Evolutionary conservation across 2,329 filamentous ascomycete species (phyloP).

Genomic region (Aspergillus aculeatus): DNA sequence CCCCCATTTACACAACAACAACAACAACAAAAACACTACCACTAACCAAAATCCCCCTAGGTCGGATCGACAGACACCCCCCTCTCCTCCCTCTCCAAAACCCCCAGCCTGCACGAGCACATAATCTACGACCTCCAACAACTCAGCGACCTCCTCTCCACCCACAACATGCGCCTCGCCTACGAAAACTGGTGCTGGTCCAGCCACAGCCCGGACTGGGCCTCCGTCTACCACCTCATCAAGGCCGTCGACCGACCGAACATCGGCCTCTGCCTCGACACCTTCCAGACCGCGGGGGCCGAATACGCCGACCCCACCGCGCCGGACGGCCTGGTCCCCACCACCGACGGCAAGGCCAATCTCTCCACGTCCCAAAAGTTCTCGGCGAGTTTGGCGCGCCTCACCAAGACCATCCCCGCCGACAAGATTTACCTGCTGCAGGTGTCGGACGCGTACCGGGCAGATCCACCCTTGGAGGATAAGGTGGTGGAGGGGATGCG

Average conservation of each 20-base stretch:
- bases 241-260: constrained; percentile 62
- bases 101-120: constrained; percentile 42
- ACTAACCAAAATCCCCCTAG: constrained; percentile 25
- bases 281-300: constrained; percentile 70
- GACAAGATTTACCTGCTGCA: constrained; percentile 75
- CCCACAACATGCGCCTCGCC: constrained; percentile 60
- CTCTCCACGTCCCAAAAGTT: constrained; percentile 52
- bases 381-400: constrained; percentile 54
- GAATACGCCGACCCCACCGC: constrained; percentile 74
- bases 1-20: no score
- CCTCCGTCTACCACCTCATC: constrained; percentile 68
- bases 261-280: constrained; percentile 73
- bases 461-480: constrained; percentile 55
- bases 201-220: constrained; percentile 67
- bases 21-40: no score
- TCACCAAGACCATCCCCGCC: constrained; percentile 58
- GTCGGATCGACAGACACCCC: constrained; percentile 65
- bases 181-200: constrained; percentile 87
- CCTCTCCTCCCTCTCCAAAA: constrained; percentile 49
- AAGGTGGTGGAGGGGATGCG: constrained; percentile 55
- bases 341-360: constrained; percentile 14
- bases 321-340: constrained; percentile 54
- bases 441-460: constrained; percentile 71
- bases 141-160: constrained; percentile 61
- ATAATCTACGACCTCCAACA: constrained; percentile 63